These are phyloP conservation scores for Thraustochytrium striatum DNA, from an alignment of 352 stramenopile genomes.

Conservation along the genomic window DNA sequence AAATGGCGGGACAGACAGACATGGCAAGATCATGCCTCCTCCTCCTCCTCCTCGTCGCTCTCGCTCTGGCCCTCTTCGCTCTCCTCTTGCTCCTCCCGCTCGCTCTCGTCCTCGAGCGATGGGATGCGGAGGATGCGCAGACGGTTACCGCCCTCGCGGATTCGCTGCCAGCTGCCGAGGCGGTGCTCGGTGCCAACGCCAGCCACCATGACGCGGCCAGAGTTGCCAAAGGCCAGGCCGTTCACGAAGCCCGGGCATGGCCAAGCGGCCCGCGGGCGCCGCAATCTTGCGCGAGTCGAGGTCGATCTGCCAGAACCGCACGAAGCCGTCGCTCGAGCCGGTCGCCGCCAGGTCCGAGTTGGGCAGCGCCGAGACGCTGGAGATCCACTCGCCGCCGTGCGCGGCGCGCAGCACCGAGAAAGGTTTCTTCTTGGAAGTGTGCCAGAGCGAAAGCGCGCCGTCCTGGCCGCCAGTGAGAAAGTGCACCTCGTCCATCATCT, in stretches of 20 bases:
- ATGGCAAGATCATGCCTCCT: no score
- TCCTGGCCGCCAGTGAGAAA: constrained; percentile 85
- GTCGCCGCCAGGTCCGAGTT: constrained; percentile 80
- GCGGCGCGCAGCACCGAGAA: constrained; percentile 70
- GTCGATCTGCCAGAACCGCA: constrained; percentile 73
- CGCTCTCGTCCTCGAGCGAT: no score
- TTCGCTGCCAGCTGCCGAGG: constrained; percentile 79
- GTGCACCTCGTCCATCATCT: constrained; percentile 83
- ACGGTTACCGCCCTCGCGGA: constrained; percentile 79
- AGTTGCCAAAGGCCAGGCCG: constrained; percentile 57
- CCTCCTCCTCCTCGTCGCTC: no score
- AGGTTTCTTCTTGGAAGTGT: constrained; percentile 86
- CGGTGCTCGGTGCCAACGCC: constrained; percentile 84
- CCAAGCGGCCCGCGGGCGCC: constrained; percentile 2
- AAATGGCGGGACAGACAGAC: no score
- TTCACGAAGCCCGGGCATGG: constrained; percentile 60
- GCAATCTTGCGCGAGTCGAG: not conserved
- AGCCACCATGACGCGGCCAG: constrained; percentile 77
- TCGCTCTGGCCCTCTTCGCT: no score
- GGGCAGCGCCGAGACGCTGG: constrained; percentile 74
- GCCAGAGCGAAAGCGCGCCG: constrained; percentile 80
- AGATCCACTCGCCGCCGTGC: constrained; percentile 81
- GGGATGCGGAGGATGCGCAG: constrained; percentile 74
- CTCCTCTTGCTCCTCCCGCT: no score
- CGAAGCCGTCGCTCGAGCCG: constrained; percentile 78